Conservation (phyloP, 2,329 filamentous ascomycete species). For the Herpotrichia juniperi region DNA sequence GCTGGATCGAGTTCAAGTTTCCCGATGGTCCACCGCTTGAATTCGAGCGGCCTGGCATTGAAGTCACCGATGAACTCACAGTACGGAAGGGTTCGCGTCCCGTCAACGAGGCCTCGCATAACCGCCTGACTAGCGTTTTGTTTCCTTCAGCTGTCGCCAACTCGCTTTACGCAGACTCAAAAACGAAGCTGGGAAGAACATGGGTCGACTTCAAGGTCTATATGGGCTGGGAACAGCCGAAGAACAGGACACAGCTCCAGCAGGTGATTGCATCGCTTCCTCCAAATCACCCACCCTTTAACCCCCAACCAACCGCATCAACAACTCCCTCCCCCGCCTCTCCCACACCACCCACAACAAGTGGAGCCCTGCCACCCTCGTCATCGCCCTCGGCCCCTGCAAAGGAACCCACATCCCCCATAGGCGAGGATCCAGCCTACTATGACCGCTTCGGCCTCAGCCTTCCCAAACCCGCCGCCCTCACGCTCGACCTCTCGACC, state of each 20-base stretch:
- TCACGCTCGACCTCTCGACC: slow-evolving; percentile 32
- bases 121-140: slow-evolving; percentile 36
- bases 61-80: slow-evolving; percentile 48
- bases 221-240: slow-evolving; percentile 25
- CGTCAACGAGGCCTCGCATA: slow-evolving; percentile 43
- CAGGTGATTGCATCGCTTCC: slow-evolving; percentile 14
- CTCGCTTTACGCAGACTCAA: slow-evolving; percentile 31
- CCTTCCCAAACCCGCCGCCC: slow-evolving; percentile 28
- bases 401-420: slow-evolving; percentile 1
- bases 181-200: slow-evolving; percentile 18
- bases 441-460: slow-evolving; percentile 25
- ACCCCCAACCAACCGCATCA: background rate
- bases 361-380: slow-evolving; percentile 13
- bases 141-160: slow-evolving; percentile 25
- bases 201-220: slow-evolving; percentile 33
- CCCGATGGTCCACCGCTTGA: slow-evolving; percentile 56
- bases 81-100: slow-evolving; percentile 34
- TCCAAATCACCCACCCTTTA: slow-evolving; percentile 6
- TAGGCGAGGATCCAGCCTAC: slow-evolving; percentile 13
- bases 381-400: background rate
- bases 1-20: slow-evolving; percentile 57
- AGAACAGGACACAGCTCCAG: background rate
- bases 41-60: slow-evolving; percentile 53
- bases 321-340: slow-evolving; percentile 14
- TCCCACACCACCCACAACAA: slow-evolving; percentile 11